Evolutionary conservation across 176 grass and related monocot genomes (phyloP), one percentile per base, ranked within the genome.

Genomic region (Areca catechu): DNA sequence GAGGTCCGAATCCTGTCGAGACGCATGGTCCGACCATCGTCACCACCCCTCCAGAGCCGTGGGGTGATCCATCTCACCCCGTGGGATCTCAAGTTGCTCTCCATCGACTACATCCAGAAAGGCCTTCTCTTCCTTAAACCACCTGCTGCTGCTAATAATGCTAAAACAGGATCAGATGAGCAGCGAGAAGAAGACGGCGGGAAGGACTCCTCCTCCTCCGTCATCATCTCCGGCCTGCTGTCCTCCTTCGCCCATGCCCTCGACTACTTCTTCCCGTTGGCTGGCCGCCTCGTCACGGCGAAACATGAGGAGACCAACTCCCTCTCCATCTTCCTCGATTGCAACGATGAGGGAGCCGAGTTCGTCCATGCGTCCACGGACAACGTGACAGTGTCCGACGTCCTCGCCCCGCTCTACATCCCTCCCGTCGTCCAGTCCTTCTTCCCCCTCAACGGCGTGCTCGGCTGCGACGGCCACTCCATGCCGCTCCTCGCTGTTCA

Each of bases 401-500:
- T 92, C 34, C 34, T 43, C 10, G 1, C 34, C 34, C 7, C 34
- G 9, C 34, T 12, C 34, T 43, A 43, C 34, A 5, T 43, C 15
- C 88, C 88, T 0, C 56, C 59, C 58, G 64, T 73, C 5, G 89
- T 89, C 2, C 83, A 82, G 48, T 75, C 80, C 55, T 22, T 98
- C 47, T 98, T 98, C 69, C 93, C 87, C 16, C 81, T 88, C 79
- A 83, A 97, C 69, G 70, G 80, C 66, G 80, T 65, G 16, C 71
- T 88, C 27, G 88, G 92, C 63, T 98, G 82, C 78, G 74, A 89
- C 1, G 93, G 93, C 0, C 93, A 92, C 65, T 83, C 72, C 22
- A 78, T 59, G 21, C 88, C 93, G 25, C 74, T 98, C 54, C 70
- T 88, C 15, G 83, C 87, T 43, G 88, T 92, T 70, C 88, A 98